Base-by-base conservation (phyloP, 2,329 filamentous ascomycete genomes). In the Aspergillus quadricinctus region DNA sequence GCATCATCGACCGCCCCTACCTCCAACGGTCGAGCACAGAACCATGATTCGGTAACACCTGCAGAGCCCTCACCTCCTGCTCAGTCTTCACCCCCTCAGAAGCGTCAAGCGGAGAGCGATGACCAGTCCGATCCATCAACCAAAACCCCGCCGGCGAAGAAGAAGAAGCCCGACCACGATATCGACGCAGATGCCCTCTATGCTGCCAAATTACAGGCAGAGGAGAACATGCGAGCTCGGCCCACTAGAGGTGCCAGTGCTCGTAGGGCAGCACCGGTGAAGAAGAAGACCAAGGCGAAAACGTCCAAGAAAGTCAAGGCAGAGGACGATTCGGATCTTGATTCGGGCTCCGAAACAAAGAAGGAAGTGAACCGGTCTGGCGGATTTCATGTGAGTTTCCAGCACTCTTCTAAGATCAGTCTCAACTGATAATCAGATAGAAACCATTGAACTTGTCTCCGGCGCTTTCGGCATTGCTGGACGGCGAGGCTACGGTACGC, bases 171-270 rank as follows among this genome's bases (percentile, higher is more conserved):
- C 56, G 86, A 86, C 69, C 82, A 83, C 46, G 81, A 84, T 28
- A 77, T 83, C 63, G 90, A 96, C 61, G 88, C 89, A 31, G 94
- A 99, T 74, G 94, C 93, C 35, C 86, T 88, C 48, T 84, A 93
- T 59, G 94, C 94, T 1, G 92, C 92, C 17, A 85, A 88, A 72
- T 80, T 99, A 37, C 94, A 99, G 75, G 93, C 92, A 0, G 90
- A 97, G 73, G 91, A 97, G 77, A 96, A 97, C 73, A 81, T 85
- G 63, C 80, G 85, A 46, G 86, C 85, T 50, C 82, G 90, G 53
- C 83, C 89, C 19, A 97, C 92, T 3, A 83, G 93, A 48, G 90
- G 90, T 6, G 89, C 87, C 10, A 84, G 76, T 35, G 79, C 76
- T 6, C 82, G 84, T 61, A 84, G 85, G 70, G 78, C 81, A 60